Conservation (phyloP, 179 eudicot species). For the Heliamphora ciliata region DNA sequence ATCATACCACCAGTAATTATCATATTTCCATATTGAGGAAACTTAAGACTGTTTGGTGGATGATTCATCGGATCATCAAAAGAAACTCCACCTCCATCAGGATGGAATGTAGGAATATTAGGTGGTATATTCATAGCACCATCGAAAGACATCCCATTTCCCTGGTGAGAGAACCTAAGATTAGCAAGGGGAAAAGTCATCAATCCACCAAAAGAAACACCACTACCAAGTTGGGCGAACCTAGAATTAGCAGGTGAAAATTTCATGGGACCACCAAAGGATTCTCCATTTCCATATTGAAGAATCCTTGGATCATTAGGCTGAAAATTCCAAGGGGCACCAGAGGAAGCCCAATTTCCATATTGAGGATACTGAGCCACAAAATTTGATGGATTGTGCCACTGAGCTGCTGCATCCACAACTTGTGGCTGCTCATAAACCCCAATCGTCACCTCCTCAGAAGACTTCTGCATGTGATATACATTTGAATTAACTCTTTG, state of each 20-base stretch:
- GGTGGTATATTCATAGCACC: neutral
- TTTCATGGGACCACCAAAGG: neutral
- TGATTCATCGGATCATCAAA: neutral
- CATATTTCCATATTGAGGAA: neutral
- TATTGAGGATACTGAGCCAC: slow-evolving; percentile 2
- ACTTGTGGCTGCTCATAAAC: slow-evolving; percentile 10
- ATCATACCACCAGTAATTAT: neutral
- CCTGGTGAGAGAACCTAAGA: neutral
- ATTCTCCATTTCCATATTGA: neutral
- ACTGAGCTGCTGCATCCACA: neutral
- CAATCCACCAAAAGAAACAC: neutral
- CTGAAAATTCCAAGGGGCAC: neutral
- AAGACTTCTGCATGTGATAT: neutral
- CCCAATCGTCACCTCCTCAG: neutral
- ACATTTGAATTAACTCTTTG: neutral
- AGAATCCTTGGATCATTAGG: slow-evolving; percentile 2
- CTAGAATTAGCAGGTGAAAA: neutral
- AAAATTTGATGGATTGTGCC: neutral
- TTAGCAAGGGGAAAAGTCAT: neutral
- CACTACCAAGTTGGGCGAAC: neutral
- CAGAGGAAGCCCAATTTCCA: slow-evolving; percentile 4
- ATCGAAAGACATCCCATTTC: neutral
- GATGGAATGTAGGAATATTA: neutral
- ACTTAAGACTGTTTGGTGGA: neutral
- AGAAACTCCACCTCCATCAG: neutral